These are phyloP conservation scores for Hortiboletus rubellus DNA, from an alignment of 1,284 basidiomycete genomes.

Conservation along the genomic window DNA sequence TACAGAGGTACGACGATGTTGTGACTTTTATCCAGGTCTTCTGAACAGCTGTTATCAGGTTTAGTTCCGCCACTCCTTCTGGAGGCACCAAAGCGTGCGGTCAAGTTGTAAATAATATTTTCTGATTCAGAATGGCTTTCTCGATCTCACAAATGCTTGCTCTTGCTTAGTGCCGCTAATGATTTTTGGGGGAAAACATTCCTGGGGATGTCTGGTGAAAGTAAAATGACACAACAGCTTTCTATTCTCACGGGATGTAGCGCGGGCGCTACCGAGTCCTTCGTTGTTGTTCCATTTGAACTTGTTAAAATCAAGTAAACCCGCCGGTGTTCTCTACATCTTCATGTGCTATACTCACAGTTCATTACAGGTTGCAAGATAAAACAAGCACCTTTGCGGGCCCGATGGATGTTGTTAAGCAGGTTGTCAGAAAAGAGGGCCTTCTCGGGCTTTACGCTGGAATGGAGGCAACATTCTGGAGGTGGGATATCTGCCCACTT, in stretches of 20 bases:
- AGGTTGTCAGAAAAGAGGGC: slow-evolving; percentile 77
- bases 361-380: slow-evolving; percentile 74
- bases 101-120: slow-evolving; percentile 78
- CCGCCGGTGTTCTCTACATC: neutral
- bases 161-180: slow-evolving; percentile 65
- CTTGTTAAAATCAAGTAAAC: slow-evolving; percentile 90
- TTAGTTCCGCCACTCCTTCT: slow-evolving; percentile 92
- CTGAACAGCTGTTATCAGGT: slow-evolving; percentile 42
- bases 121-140: neutral
- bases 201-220: slow-evolving; percentile 59
- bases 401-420: slow-evolving; percentile 86
- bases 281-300: slow-evolving; percentile 94
- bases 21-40: neutral
- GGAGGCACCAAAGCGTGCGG: slow-evolving; percentile 97
- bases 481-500: slow-evolving; percentile 42
- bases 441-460: slow-evolving; percentile 85
- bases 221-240: slow-evolving; percentile 85
- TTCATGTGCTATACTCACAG: slow-evolving; percentile 5
- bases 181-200: slow-evolving; percentile 93
- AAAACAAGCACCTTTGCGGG: slow-evolving; percentile 87
- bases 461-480: slow-evolving; percentile 96
- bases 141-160: neutral
- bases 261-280: slow-evolving; percentile 94
- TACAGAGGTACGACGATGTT: slow-evolving; percentile 68
- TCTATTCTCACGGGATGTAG: slow-evolving; percentile 90